Conservation (phyloP, 2,329 filamentous ascomycete species). For the Plectosphaerella sp. region DNA sequence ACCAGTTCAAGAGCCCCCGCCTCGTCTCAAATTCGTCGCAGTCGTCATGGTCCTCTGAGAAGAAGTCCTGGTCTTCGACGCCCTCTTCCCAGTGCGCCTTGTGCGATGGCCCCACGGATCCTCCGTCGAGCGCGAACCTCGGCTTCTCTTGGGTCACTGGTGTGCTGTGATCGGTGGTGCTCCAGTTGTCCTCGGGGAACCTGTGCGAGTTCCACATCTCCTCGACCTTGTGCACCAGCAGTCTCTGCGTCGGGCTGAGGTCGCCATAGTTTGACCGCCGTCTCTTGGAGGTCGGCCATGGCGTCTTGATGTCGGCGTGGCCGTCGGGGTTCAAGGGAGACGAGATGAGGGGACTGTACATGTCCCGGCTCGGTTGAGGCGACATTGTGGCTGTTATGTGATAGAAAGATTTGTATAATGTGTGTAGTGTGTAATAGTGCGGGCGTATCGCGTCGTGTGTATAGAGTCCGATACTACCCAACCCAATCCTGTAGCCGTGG, state of each 20-base stretch:
- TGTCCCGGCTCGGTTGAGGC: constrained; percentile 8
- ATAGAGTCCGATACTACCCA: neutral
- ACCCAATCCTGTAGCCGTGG: no score
- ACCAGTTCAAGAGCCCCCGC: neutral
- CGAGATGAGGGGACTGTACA: constrained; percentile 18
- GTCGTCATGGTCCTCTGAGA: constrained; percentile 9
- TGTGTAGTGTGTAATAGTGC: neutral
- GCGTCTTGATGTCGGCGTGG: constrained; percentile 1
- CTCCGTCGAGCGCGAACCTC: neutral
- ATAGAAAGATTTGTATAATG: neutral
- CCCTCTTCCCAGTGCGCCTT: constrained; percentile 12
- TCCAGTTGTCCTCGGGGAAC: constrained; percentile 20
- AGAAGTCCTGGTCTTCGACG: constrained; percentile 14
- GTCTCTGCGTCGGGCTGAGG: constrained; percentile 32
- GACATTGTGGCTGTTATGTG: constrained; percentile 4
- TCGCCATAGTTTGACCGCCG: constrained; percentile 6
- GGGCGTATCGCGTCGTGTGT: neutral
- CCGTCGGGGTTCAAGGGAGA: constrained; percentile 22
- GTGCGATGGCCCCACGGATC: neutral
- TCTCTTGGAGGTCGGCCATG: neutral
- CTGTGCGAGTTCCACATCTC: constrained; percentile 29
- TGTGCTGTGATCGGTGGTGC: neutral
- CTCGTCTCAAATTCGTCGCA: constrained; percentile 3
- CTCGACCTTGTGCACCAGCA: constrained; percentile 37
- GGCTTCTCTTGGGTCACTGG: neutral